Evolutionary conservation across 2,329 filamentous ascomycete genomes (phyloP).

Genomic region (Aspergillus udagawae): DNA sequence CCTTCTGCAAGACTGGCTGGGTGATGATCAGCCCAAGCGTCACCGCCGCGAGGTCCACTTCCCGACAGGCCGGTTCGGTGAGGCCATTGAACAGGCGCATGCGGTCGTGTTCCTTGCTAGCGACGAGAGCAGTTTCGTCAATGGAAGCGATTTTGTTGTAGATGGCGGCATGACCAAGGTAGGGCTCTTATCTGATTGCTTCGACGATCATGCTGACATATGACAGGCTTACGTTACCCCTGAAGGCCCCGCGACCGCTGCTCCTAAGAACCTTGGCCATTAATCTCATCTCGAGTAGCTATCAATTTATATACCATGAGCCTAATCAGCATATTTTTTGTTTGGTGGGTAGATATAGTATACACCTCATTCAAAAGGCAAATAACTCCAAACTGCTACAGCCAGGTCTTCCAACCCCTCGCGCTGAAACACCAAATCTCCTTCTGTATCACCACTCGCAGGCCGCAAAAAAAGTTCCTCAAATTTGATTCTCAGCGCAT

Average conservation of each 20-base stretch:
- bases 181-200: neutral
- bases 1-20: conserved; percentile 87
- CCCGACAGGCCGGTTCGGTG: conserved; percentile 80
- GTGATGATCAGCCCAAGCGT: conserved; percentile 78
- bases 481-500: too few relatives aligned
- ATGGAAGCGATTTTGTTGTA: conserved; percentile 87
- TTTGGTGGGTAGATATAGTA: too few relatives aligned
- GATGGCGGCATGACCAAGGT: conserved; percentile 91
- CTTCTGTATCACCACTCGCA: neutral
- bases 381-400: neutral
- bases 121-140: conserved; percentile 86
- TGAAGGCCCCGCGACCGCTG: conserved; percentile 52
- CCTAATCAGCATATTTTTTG: neutral
- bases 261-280: conserved; percentile 48
- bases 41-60: conserved; percentile 83
- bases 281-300: conserved; percentile 2
- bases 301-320: neutral
- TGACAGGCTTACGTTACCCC: conserved; percentile 65
- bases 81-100: conserved; percentile 90
- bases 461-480: neutral
- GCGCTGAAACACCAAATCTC: neutral
- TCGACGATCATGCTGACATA: conserved; percentile 2
- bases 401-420: neutral
- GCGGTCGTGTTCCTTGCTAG: conserved; percentile 83
- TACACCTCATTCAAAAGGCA: neutral